Percentiles rank a stretch among this genome's conserved stretches.
phyloP scores from a whole-genome alignment of 2,329 filamentous ascomycete species.

The Xylaria sp. region DNA sequence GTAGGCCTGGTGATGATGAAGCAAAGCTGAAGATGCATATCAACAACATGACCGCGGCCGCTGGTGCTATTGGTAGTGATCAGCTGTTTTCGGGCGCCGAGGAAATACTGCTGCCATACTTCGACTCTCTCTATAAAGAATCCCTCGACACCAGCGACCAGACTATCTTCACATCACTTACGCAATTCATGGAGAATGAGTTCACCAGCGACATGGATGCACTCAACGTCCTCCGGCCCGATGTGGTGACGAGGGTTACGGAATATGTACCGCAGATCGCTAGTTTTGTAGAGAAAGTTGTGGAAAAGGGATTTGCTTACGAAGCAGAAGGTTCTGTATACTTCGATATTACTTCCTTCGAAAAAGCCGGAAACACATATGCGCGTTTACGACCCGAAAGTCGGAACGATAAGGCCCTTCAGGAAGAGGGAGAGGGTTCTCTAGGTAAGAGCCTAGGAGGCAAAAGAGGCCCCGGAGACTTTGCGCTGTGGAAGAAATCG shows the following conservation, averaged over 20 bases:
- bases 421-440: conserved; percentile 90
- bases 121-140: conserved; percentile 76
- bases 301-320: conserved; percentile 89
- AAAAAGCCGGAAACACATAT: conserved; percentile 85
- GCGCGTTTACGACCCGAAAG: conserved; percentile 87
- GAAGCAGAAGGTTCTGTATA: conserved; percentile 87
- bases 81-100: conserved; percentile 67
- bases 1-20: conserved; percentile 77
- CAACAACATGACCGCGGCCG: conserved; percentile 67
- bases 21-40: conserved; percentile 93
- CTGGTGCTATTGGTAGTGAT: conserved; percentile 59
- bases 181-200: conserved; percentile 84
- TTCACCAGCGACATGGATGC: conserved; percentile 90
- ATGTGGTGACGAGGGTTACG: conserved; percentile 88
- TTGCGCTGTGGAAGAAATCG: conserved; percentile 92
- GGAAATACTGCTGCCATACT: conserved; percentile 81
- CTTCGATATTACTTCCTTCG: conserved; percentile 90
- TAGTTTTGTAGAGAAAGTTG: conserved; percentile 82
- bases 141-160: conserved; percentile 71
- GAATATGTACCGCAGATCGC: conserved; percentile 92
- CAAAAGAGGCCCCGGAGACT: conserved; percentile 85
- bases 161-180: conserved; percentile 86
- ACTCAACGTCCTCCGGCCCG: conserved; percentile 85
- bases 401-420: conserved; percentile 82
- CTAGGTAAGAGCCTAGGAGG: conserved; percentile 69